These are phyloP conservation scores for Cutaneotrichosporon cavernicola DNA, from an alignment of 1,284 basidiomycete genomes.

Conservation along the genomic window DNA sequence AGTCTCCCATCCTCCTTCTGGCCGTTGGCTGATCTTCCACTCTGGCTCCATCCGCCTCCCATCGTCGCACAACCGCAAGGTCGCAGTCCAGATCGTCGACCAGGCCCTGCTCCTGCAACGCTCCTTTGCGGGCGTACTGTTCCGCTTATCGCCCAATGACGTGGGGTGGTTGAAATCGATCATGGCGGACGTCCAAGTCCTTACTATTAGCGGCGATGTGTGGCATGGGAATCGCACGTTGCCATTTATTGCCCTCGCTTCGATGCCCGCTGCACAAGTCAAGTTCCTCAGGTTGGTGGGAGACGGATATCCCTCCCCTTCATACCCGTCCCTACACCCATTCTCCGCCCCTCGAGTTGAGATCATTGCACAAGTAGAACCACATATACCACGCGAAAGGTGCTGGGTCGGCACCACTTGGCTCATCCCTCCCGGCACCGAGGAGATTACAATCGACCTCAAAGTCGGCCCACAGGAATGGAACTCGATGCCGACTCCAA, in stretches of 20 bases:
- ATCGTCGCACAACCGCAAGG: background rate
- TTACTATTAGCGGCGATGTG: background rate
- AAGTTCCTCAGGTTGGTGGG: background rate
- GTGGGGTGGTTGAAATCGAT: background rate
- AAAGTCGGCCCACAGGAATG: background rate
- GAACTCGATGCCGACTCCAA: background rate
- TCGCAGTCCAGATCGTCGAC: conserved; percentile 1
- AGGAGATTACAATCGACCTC: background rate
- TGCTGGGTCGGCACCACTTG: background rate
- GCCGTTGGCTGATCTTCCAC: background rate
- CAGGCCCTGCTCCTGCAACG: conserved; percentile 1
- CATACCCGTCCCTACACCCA: background rate
- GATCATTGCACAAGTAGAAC: background rate
- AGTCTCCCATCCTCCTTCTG: background rate
- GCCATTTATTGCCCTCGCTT: background rate
- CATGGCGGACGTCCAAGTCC: background rate
- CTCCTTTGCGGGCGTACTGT: background rate
- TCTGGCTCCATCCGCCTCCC: background rate
- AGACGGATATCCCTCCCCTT: no score
- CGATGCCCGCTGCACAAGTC: background rate
- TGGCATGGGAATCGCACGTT: conserved; percentile 5
- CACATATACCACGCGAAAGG: no score
- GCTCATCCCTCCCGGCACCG: background rate
- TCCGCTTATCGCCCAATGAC: background rate
- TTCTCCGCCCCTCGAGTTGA: background rate